Conservation (phyloP, 78 protist species). For the Emiliania huxleyi region DNA sequence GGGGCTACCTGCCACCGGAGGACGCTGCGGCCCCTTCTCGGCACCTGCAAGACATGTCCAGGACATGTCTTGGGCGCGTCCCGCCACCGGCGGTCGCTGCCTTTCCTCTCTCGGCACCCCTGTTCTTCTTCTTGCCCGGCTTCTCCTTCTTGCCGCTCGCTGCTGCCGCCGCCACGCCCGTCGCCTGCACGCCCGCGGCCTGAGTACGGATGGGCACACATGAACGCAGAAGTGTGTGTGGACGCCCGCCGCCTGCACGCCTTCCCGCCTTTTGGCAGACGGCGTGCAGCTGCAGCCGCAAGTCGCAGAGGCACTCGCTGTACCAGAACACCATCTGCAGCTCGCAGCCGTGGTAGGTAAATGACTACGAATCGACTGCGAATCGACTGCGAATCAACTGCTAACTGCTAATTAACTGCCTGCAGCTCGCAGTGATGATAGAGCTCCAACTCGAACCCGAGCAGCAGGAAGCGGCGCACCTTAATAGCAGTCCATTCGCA, state of each 20-base stretch:
- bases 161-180: neutral
- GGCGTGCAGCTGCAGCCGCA: neutral
- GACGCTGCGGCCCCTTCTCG: too few relatives aligned
- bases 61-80: too few relatives aligned
- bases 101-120: too few relatives aligned
- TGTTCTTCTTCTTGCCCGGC: neutral
- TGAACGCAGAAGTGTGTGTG: too few relatives aligned
- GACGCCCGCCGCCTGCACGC: neutral
- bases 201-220: too few relatives aligned
- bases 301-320: neutral
- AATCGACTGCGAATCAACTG: neutral
- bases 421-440: neutral
- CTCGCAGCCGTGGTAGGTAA: neutral
- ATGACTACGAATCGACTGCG: neutral
- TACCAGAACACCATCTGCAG: neutral
- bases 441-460: slow-evolving; percentile 3
- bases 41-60: too few relatives aligned
- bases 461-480: neutral
- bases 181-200: neutral
- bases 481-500: too few relatives aligned
- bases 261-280: neutral
- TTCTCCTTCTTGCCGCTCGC: neutral
- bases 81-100: too few relatives aligned
- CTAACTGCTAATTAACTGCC: neutral
- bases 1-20: too few relatives aligned